These are phyloP conservation scores for Suillus subaureus DNA, from an alignment of 768 basidiomycete genomes.

Conservation along the genomic window DNA sequence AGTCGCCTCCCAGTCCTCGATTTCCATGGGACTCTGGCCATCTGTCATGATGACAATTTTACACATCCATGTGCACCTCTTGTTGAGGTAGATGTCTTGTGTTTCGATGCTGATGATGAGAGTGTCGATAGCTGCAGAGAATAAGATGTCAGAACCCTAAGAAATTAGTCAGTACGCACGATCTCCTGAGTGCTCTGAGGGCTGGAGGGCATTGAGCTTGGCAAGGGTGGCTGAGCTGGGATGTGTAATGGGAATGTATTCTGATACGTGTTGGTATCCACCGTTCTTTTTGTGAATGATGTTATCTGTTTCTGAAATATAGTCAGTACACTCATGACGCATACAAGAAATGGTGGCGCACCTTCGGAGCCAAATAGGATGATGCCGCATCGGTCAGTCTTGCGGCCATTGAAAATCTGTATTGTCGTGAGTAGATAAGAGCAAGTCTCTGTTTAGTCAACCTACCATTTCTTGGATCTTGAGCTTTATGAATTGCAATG, in stretches of 20 bases:
- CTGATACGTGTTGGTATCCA: conserved; percentile 74
- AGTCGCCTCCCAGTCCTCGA: conserved; percentile 76
- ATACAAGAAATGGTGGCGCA: conserved; percentile 21
- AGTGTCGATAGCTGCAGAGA: conserved; percentile 74
- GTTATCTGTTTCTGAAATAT: conserved; percentile 63
- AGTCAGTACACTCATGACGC: not conserved
- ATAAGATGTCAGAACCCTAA: not conserved
- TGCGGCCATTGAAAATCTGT: conserved; percentile 88
- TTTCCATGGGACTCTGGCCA: conserved; percentile 72
- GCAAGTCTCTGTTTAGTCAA: not conserved
- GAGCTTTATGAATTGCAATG: conserved; percentile 83
- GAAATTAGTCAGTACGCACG: conserved; percentile 44
- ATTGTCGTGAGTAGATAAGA: not conserved
- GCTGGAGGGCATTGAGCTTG: conserved; percentile 59
- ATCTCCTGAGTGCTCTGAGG: conserved; percentile 63
- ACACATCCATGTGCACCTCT: conserved; percentile 82
- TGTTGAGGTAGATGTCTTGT: conserved; percentile 64
- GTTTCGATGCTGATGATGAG: conserved; percentile 86
- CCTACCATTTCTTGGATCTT: conserved; percentile 86
- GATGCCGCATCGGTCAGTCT: conserved; percentile 92
- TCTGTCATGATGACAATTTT: conserved; percentile 87
- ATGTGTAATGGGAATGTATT: conserved; percentile 68
- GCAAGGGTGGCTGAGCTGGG: conserved; percentile 69
- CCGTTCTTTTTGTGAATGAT: conserved; percentile 58
- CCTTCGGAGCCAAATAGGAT: conserved; percentile 86